These are phyloP conservation scores for Monosporascus ibericus DNA, from an alignment of 2,329 filamentous ascomycete species.

Conservation along the genomic window DNA sequence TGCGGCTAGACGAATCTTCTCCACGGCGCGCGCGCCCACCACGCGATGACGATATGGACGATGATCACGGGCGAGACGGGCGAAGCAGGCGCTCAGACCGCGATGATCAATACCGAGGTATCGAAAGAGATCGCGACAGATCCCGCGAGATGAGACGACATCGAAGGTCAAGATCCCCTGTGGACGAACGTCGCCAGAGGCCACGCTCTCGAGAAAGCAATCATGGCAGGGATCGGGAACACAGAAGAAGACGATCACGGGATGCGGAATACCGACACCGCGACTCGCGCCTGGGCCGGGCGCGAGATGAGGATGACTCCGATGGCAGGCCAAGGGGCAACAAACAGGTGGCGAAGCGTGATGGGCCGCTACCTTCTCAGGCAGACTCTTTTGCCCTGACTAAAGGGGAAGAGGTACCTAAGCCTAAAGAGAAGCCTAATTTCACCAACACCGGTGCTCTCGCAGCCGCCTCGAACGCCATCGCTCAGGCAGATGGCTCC, in stretches of 20 bases:
- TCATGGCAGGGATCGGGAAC: constrained; percentile 17
- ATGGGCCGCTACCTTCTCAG: constrained; percentile 54
- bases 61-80: constrained; percentile 13
- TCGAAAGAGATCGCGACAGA: constrained; percentile 8
- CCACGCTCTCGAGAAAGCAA: constrained; percentile 20
- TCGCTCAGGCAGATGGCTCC: constrained; percentile 66
- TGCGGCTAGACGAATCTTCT: constrained; percentile 5
- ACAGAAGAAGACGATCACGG: constrained; percentile 26
- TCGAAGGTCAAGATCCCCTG: constrained; percentile 22
- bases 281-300: constrained; percentile 14
- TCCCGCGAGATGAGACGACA: constrained; percentile 15
- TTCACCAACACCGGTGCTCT: constrained; percentile 74
- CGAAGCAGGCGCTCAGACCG: constrained; percentile 12
- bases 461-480: constrained; percentile 78
- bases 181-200: constrained; percentile 10
- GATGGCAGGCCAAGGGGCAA: constrained; percentile 12
- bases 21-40: constrained; percentile 2
- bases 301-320: constrained; percentile 10
- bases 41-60: constrained; percentile 10
- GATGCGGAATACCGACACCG: constrained; percentile 24
- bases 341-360: constrained; percentile 28
- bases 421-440: constrained; percentile 83
- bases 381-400: constrained; percentile 52
- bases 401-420: constrained; percentile 41
- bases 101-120: constrained; percentile 9